Conservation (phyloP, 345 rosid genomes). For the Gossypium turneri region DNA sequence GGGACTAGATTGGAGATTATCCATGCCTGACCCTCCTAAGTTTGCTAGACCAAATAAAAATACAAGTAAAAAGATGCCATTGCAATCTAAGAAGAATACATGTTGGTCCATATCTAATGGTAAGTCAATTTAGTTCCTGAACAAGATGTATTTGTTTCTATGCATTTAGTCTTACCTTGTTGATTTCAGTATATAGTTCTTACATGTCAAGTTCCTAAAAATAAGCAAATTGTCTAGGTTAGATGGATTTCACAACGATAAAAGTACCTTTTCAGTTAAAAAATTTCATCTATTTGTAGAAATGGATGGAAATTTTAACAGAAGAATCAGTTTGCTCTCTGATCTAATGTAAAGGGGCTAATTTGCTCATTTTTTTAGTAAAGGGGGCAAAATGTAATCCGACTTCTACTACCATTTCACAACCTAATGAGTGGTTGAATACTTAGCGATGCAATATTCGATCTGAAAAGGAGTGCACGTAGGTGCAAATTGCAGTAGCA, state of each 20-base stretch:
- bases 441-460: no score
- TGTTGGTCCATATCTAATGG: constrained; percentile 24
- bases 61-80: constrained; percentile 13
- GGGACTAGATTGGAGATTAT: constrained; percentile 21
- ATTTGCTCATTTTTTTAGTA: no score
- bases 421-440: neutral
- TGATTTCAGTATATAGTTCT: neutral
- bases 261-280: no score
- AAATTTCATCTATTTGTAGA: no score
- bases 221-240: neutral
- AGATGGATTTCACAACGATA: no score
- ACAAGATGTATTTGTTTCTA: neutral
- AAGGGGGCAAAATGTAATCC: no score
- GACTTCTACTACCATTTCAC: no score
- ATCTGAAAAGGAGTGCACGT: neutral
- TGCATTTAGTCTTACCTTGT: neutral
- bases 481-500: neutral
- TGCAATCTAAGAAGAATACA: constrained; percentile 11
- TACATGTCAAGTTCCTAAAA: neutral
- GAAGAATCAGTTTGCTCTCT: no score
- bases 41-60: constrained; percentile 42
- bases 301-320: no score
- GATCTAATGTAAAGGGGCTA: no score
- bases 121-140: constrained; percentile 12
- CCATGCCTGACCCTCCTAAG: constrained; percentile 33